Evolutionary conservation across 2,329 filamentous ascomycete species (phyloP), one percentile per base, ranked within the genome.

Genomic region (Aspergillus calidoustus): DNA sequence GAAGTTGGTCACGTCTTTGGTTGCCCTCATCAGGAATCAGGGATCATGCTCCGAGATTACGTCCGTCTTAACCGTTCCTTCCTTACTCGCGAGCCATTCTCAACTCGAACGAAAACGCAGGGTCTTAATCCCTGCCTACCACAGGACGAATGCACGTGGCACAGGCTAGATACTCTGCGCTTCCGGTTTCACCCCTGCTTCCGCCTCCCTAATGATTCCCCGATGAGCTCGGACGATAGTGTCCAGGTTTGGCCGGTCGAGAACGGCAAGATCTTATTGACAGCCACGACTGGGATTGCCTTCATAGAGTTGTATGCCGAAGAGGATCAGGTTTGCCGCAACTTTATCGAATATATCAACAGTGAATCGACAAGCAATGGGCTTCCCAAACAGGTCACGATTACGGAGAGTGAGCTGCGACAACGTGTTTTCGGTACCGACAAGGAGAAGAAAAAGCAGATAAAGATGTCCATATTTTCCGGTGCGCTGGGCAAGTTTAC

Each of bases 181-280:
- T 97, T 97, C 80, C 89, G 93, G 66, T 90, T 89, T 68, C 95
- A 99, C 72, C 92, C 93, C 4, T 93, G 91, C 74, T 98, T 99
- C 81, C 85, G 89, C 58, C 84, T 96, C 56, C 92, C 93, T 0
- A 89, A 87, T 59, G 95, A 98, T 69, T 79, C 85, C 5, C 79
- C 85, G 17, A 74, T 85, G 44, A 84, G 82, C 64, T 78, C 83
- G 1, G 93, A 97, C 68, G 86, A 86, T 41, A 93, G 91, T 66
- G 86, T 97, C 1, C 92, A 96, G 71, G 91, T 91, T 0, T 98
- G 92, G 88, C 88, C 91, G 0, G 87, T 94, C 0, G 93, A 96
- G 61, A 88, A 88, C 63, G 88, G 89, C 11, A 89, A 88, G 59
- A 85, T 95, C 15, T 80, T 95, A 47, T 84, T 93, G 19, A 93